Evolutionary conservation across 331 rosid genomes (phyloP), one percentile per base, ranked within the genome.

Genomic region (Cydonia oblonga): DNA sequence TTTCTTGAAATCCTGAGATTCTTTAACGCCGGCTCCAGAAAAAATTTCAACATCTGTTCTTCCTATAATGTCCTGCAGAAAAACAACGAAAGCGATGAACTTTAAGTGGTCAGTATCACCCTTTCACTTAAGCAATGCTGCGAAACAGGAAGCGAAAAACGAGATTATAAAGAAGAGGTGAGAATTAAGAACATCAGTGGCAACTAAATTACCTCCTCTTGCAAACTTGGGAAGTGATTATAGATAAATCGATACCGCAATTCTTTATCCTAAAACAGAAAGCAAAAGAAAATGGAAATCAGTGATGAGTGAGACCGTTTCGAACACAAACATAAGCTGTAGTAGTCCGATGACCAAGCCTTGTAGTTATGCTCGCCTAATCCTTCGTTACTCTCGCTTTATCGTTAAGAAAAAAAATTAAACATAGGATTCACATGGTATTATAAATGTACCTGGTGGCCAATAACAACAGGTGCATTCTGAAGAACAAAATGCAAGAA

Each of bases 401-500:
- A 3, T 46, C 3, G 53, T 16, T 46, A 16, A 46, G 20, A 46
- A 46, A 16, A 46, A 16, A 25, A 24, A 2, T 0, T 5, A 25
- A 14, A 25, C 64, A 59, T 25, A 59, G 32, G 32, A 24, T 25
- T 59, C 28, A 13, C 64, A 15, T 16, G 18, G 35, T 29, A 7
- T 7, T 20, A 3, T 23, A 4, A 2, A 24, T 53, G 71, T 87
- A 93, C 98, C 97, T 95, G 99, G 85, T 95, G 99, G 58, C 99
- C 99, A 71, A 95, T 90, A 64, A 95, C 99, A 63, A 91, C 92
- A 6, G 99, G 99, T 72, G 99, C 99, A 84, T 95, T 95, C 79
- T 95, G 96, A 63, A 95, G 96, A n/a, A 95, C 92, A 81, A 95
- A 95, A 83, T 95, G 99, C 76, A 95, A 82, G 86, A 89, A 95